These are phyloP conservation scores for Fusarium sp. DNA, from an alignment of 2,329 filamentous ascomycete genomes.

Conservation along the genomic window DNA sequence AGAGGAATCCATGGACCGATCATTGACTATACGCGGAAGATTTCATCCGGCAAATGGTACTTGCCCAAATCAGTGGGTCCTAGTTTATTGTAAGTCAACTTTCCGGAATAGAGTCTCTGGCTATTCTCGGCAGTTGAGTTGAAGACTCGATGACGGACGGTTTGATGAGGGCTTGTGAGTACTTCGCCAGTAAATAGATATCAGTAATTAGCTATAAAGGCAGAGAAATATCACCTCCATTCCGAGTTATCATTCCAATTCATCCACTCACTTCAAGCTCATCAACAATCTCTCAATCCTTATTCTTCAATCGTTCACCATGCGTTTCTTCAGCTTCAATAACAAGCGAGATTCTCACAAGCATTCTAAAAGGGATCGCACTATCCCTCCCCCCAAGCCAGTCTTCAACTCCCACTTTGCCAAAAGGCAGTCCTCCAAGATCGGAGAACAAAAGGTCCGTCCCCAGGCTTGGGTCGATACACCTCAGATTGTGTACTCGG, in stretches of 20 bases:
- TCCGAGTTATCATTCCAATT: accelerated
- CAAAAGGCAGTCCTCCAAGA: neutral
- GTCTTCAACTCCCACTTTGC: neutral
- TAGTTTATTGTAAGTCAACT: neutral
- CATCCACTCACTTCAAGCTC: neutral
- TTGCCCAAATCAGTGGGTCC: accelerated
- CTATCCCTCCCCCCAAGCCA: neutral
- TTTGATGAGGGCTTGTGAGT: no score
- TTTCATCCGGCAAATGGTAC: accelerated
- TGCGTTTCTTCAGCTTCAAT: neutral
- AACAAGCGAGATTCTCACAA: neutral
- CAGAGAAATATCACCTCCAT: no score
- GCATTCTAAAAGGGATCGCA: neutral
- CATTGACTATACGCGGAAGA: no score
- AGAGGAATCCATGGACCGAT: neutral
- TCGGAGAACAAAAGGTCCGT: neutral
- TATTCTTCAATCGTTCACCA: neutral
- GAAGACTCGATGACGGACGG: neutral
- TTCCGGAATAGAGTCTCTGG: neutral
- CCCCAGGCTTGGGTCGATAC: neutral
- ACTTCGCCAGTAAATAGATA: no score
- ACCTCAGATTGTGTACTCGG: neutral
- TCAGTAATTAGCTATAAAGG: neutral
- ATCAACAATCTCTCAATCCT: neutral
- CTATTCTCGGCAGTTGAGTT: neutral